Base-by-base conservation (phyloP, 495 filamentous ascomycete species). In the Barbatosphaeria neglecta region DNA sequence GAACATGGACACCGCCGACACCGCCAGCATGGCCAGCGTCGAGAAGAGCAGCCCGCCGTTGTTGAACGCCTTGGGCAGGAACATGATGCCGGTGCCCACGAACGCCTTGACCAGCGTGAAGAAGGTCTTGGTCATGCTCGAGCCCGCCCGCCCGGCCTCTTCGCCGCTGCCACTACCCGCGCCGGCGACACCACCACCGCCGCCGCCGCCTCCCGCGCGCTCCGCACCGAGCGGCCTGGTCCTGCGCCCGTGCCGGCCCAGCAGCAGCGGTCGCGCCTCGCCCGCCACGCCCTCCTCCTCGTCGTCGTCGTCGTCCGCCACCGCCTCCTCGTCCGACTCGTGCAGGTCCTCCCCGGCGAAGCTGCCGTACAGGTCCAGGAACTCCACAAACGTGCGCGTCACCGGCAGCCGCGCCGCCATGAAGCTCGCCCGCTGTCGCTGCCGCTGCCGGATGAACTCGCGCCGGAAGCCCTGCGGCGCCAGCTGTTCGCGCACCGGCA, bases 301-400 rank as follows among this genome's bases (percentile, higher is more conserved):
- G 18, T 68, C 73, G 6, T 70, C 68, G 3, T 69, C 70, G 9
- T 62, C 66, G 0, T 63, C 67, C 5, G 60, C 45, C 15, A 70
- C 59, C 18, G 66, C 70, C 42, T 84, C 80, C 31, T 81, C 75
- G 44, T 81, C 78, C 0, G 76, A 75, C 39, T 85, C 82, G 3
- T 64, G 74, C 11, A 86, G 69, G 47, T 85, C 81, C 53, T 86
- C 82, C 6, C 82, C 82, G 0, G 82, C 82, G 56, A 86, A 86
- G 41, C 70, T 75, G 0, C 81, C 82, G 56, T 85, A 86, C 6
- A 85, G 59, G 39, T 82, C 78, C 10, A 86, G 67, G 50, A 84
- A 86, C 35, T 80, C 76, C 27, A 82, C 72, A 49, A 86, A 86
- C 50, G 77, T 77, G n/a, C 63, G 61, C 0, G 82, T 81, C 15